Evolutionary conservation across 306 rosid genomes (phyloP), one percentile per base, ranked within the genome.

Genomic region (Cucumis cinereus): DNA sequence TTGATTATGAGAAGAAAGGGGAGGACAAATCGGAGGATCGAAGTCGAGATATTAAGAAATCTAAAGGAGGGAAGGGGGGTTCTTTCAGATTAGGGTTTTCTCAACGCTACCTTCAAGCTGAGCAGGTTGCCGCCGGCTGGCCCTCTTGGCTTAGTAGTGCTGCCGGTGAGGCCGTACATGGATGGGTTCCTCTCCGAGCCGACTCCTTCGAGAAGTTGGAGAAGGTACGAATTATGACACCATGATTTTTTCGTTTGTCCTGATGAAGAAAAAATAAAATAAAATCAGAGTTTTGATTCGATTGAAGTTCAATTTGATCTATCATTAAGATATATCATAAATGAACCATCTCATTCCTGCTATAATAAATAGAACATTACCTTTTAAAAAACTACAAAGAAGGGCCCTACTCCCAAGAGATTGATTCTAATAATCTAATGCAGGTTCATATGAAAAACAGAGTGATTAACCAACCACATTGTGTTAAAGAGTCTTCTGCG

Each of bases 61-160:
- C 55, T 2, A 90, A 60, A 66, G 89, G 84, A 68, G 89, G 86
- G 9, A 38, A 77, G 53, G 82, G 53, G 64, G 87, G 43, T 1
- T 77, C 87, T 7, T 80, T 92, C 75, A 83, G 75, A 80, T 45
- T 87, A 57, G 96, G 96, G 0, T 71, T 82, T 47, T 70, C 86
- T 2, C 83, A 80, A 13, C 81, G 92, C 22, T 30, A 70, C 24
- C 84, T 88, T 12, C 93, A 90, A 54, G 97, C 93, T 9, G 99
- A 95, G 78, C 99, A 85, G 14, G 84, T 79, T 75, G 90, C 99
- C n/a, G 98, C 98, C 77, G 99, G 99, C 2, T 95, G 99, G 99
- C 99, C 99, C n/a, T 78, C 95, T 41, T 95, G 99, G 99, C 96
- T 95, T 53, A 87, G 92, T 30, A 49, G 82, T 77, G 76, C 79